Evolutionary conservation across 148 eudicot species (phyloP).

Genomic region (Cornus florida): DNA sequence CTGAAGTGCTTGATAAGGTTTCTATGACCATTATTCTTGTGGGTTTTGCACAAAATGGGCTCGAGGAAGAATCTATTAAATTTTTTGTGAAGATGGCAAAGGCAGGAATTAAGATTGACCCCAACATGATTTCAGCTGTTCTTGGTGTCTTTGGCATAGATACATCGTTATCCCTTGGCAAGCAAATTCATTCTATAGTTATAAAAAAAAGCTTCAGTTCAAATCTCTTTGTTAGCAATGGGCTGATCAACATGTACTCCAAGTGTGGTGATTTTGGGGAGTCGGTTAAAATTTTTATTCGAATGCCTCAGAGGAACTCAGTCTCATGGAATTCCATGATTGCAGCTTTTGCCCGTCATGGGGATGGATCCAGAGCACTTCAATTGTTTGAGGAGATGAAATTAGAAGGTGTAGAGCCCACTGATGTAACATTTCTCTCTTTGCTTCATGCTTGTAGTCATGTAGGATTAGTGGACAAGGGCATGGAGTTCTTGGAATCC

Average conservation of each 20-base stretch:
- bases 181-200: constrained; percentile 63
- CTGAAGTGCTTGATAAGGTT: constrained; percentile 61
- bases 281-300: constrained; percentile 48
- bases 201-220: constrained; percentile 52
- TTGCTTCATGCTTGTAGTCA: constrained; percentile 94
- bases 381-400: constrained; percentile 62
- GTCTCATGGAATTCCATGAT: constrained; percentile 88
- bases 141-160: constrained; percentile 74
- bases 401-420: constrained; percentile 52
- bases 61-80: constrained; percentile 68
- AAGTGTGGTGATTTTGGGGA: constrained; percentile 75
- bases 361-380: constrained; percentile 67
- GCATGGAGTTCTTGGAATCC: constrained; percentile 69
- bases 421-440: constrained; percentile 78
- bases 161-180: constrained; percentile 66
- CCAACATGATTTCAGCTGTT: constrained; percentile 75
- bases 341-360: constrained; percentile 93
- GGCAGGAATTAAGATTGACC: constrained; percentile 55
- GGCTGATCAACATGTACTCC: constrained; percentile 90
- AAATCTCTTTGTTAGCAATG: constrained; percentile 68
- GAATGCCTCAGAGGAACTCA: constrained; percentile 58
- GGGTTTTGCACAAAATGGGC: constrained; percentile 83
- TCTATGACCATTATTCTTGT: constrained; percentile 71
- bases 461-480: constrained; percentile 70
- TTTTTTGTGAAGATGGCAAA: constrained; percentile 63